Base-by-base conservation (phyloP, 257 asterid genomes). In the Knoxia roxburghii region DNA sequence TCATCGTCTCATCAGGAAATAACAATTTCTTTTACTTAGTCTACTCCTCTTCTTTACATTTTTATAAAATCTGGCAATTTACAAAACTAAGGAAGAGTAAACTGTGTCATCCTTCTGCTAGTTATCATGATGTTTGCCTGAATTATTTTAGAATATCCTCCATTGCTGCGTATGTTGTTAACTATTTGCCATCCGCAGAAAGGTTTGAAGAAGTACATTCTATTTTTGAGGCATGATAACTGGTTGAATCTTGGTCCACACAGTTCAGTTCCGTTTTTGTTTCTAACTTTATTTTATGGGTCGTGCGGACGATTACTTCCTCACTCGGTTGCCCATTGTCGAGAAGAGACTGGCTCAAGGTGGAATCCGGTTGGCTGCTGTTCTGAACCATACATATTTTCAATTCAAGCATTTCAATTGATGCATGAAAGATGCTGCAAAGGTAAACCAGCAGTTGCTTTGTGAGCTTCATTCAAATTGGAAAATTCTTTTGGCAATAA, bases 341-440 rank as follows among this genome's bases (percentile, higher is more conserved):
- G 96, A 88, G 89, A 75, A 77, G 75, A 81, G 92, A 78, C 72
- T 93, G 67, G 95, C 95, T 29, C 84, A 84, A 75, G 65, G 86
- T 49, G 99, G 90, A 65, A 77, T 93, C 67, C 95, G 99, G 24
- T 84, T 93, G 88, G 99, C 96, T n/a, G 85, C 86, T 56, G 72
- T 87, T 72, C 96, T 93, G 68, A 93, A 93, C 84, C 64, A 75
- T 40, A 85, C 64, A 75, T 40, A 85, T 88, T 53, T 93, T 93
- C 74, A 70, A 81, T 9, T 13, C 61, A 41, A 72, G 57, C 8
- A 55, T 69, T 65, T 76, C 84, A 52, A 62, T 81, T 71, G 91
- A 91, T 65, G 67, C 63, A 61, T 85, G 82, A 86, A 68, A 26
- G 45, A 17, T 46, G 29, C 33, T 46, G 13, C 13, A 26, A 24